Evolutionary conservation across 1,284 basidiomycete genomes (phyloP), one percentile per base, ranked within the genome.

Genomic region (Abortiporus biennis): DNA sequence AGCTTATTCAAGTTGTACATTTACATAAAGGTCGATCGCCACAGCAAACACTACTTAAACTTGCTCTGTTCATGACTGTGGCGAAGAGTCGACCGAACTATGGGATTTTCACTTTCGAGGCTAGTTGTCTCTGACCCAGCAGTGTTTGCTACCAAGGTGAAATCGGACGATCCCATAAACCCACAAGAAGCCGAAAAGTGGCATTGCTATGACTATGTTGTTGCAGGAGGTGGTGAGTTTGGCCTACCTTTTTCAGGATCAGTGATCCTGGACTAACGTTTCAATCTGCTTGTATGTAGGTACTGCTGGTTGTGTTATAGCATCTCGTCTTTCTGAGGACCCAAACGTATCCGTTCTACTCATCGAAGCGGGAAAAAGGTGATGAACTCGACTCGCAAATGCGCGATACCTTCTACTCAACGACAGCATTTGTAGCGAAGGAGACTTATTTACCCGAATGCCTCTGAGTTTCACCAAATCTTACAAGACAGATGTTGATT

Each of bases 281-380:
- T 39, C 35, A 27, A 27, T 20, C 19, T 13, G n/a, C 23, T 34
- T 20, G 16, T n/a, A 9, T 29, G 8, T 37, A 61, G 61, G 61
- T 6, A 62, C 57, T 2, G 58, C 59, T 11, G 61, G 61, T 17
- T 62, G 61, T 40, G 58, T 55, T 3, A 51, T 64, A 13, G 62
- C 62, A 1, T 54, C 49, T 22, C 49, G 61, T 5, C 49, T 64
- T 4, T 50, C 47, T 19, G 53, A 52, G 15, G 45, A 52, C 21
- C 50, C 53, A 3, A 35, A 25, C 11, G 39, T 46, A 15, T 40
- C 44, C 2, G 61, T 62, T 2, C 46, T 64, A 1, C 51, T 64
- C 15, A 31, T 64, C 13, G 62, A 62, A 45, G 58, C 60, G 6
- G 61, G 61, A 8, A 37, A 42, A 40, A 55, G 50, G 61, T 59